Conservation (phyloP, 2,329 filamentous ascomycete genomes). For the Corynespora cassiicola region DNA sequence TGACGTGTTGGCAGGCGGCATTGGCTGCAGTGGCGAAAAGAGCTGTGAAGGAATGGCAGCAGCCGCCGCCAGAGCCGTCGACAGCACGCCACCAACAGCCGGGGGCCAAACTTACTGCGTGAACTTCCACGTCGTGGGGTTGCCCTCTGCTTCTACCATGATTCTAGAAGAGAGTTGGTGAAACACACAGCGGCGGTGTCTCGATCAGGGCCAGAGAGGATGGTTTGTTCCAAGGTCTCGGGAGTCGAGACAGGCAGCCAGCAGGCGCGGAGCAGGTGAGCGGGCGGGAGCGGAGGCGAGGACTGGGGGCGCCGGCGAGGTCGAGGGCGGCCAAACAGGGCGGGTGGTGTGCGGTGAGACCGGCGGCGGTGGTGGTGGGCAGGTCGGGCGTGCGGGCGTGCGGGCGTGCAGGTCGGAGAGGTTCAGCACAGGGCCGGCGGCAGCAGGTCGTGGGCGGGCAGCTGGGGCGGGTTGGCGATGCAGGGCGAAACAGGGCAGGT, state of each 20-base stretch:
- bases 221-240: conserved; percentile 10
- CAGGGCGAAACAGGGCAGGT: conserved; percentile 24
- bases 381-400: conserved; percentile 21
- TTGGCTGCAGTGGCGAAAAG: conserved; percentile 1
- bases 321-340: conserved; percentile 31
- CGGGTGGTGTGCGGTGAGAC: conserved; percentile 35
- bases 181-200: conserved; percentile 10
- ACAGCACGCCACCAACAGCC: conserved; percentile 2
- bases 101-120: conserved; percentile 77
- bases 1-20: conserved; percentile 5
- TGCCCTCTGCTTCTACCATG: conserved; percentile 96
- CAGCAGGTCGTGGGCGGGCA: conserved; percentile 22
- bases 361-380: conserved; percentile 28
- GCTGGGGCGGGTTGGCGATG: conserved; percentile 25
- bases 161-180: conserved; percentile 51
- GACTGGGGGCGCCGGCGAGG: conserved; percentile 34
- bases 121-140: conserved; percentile 98
- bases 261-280: conserved; percentile 15
- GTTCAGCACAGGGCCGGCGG: conserved; percentile 3
- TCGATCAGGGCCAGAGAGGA: conserved; percentile 21
- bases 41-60: background rate
- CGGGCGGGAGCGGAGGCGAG: conserved; percentile 17
- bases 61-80: background rate
- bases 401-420: conserved; percentile 8
- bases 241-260: conserved; percentile 11